Percentiles rank a stretch among this genome's conserved stretches.
phyloP scores from a whole-genome alignment of 1,284 basidiomycete genomes.

The Cutaneotrichosporon mucoides region DNA sequence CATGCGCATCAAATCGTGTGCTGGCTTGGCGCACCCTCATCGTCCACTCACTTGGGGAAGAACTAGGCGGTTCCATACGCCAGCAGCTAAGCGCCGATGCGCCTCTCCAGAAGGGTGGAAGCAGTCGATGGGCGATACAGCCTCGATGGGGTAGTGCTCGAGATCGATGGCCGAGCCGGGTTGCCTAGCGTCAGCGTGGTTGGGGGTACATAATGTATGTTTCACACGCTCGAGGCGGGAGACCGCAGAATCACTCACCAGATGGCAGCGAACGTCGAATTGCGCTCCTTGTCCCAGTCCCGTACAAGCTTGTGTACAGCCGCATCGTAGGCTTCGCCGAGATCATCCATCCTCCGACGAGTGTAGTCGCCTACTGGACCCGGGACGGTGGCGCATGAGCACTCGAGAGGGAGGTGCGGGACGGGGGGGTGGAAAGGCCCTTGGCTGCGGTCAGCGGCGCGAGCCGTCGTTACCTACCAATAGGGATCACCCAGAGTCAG shows the following conservation, averaged over 20 bases:
- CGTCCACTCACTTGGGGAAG: slow-evolving; percentile 1
- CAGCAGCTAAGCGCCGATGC: slow-evolving; percentile 46
- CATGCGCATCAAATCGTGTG: too few relatives aligned
- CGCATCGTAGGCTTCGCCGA: slow-evolving; percentile 43
- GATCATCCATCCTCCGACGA: slow-evolving; percentile 43
- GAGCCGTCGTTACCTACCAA: slow-evolving; percentile 27
- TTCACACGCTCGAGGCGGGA: neutral
- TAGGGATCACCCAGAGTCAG: slow-evolving; percentile 39
- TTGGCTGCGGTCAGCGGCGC: slow-evolving; percentile 13
- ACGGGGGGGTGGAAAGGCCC: slow-evolving; percentile 29
- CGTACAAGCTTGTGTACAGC: slow-evolving; percentile 38
- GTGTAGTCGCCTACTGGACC: slow-evolving; percentile 44
- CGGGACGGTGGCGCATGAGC: slow-evolving; percentile 42
- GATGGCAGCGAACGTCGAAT: slow-evolving; percentile 37
- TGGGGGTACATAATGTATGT: neutral
- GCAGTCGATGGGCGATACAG: slow-evolving; percentile 47
- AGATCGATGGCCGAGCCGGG: slow-evolving; percentile 44
- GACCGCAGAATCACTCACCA: slow-evolving; percentile 21
- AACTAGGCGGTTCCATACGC: slow-evolving; percentile 47
- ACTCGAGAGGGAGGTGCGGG: slow-evolving; percentile 40
- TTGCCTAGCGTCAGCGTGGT: slow-evolving; percentile 37
- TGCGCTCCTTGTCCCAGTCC: slow-evolving; percentile 37
- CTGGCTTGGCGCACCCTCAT: too few relatives aligned
- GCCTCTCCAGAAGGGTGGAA: slow-evolving; percentile 48
- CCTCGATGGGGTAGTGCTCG: slow-evolving; percentile 42